Evolutionary conservation across 208 protist genomes (phyloP), one percentile per base, ranked within the genome.

Genomic region (Tetramitus jugosus): DNA sequence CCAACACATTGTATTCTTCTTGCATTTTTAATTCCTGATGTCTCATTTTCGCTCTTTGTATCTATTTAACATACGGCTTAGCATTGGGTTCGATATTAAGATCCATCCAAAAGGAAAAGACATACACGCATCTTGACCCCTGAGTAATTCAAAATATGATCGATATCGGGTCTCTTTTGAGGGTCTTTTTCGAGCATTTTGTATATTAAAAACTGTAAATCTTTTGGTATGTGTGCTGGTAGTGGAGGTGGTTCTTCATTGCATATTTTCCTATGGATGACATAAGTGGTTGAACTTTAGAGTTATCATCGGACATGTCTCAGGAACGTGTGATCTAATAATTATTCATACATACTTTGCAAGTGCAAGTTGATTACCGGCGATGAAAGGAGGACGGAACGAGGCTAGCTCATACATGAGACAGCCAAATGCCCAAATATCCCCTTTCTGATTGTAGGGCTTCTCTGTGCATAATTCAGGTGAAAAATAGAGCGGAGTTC

Each of bases 401-500:
- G 62, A 39, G 26, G 62, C 62, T 23, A 95, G 77, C 79, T 94
- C 92, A 81, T 93, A 93, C 37, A 95, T 83, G 17, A 95, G 83
- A 46, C 92, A 88, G 4, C 92, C 92, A 0, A 94, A 81, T 0
- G 92, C 89, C 92, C 93, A 96, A 26, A 95, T 83, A 79, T 97
- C 93, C 60, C 88, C 89, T 80, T 95, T 95, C 79, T 90, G 90
- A 83, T 96, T 95, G 87, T 96, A 96, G 52, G 91, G 88, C 74
- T 90, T 85, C 45, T 91, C 91, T 61, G 89, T 65, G 80, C 91
- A 96, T 68, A 97, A 83, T 82, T 97, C 92, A 31, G 93, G 94
- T 0, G 89, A 94, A 79, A 96, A 92, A 84, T 96, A 97, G 82
- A 94, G 96, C 39, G 94, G 94, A 37, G 94, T 96, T 14, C 94